phyloP scores from a whole-genome alignment of 2,329 filamentous ascomycete genomes.

The Epichloe sibirici region DNA sequence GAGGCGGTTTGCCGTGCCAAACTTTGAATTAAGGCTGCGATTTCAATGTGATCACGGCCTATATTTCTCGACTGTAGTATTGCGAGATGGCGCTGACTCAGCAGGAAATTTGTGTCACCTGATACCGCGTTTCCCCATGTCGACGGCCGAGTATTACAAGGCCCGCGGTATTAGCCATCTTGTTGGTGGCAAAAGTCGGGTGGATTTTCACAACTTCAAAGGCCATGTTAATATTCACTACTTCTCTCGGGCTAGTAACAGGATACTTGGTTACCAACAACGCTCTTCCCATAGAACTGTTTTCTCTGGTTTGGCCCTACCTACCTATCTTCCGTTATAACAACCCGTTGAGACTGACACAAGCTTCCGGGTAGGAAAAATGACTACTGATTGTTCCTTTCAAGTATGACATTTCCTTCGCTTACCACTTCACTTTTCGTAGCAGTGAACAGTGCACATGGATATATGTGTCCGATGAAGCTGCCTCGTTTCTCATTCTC shows the following conservation, averaged over 20 bases:
- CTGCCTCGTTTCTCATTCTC: neutral
- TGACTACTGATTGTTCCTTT: slow-evolving; percentile 33
- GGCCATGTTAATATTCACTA: slow-evolving; percentile 10
- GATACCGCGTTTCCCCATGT: neutral
- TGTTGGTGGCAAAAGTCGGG: neutral
- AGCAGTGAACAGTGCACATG: neutral
- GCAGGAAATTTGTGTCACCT: slow-evolving; percentile 1
- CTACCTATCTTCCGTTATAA: slow-evolving; percentile 1
- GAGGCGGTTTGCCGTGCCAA: neutral
- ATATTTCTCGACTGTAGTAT: neutral
- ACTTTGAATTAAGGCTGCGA: neutral
- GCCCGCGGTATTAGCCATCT: neutral
- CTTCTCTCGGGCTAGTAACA: slow-evolving; percentile 17
- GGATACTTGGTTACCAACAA: slow-evolving; percentile 19
- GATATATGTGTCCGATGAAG: neutral
- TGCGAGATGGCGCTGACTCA: slow-evolving; percentile 1
- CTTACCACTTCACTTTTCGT: neutral
- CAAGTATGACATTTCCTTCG: slow-evolving; percentile 23
- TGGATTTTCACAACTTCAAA: slow-evolving; percentile 20
- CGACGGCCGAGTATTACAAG: neutral
- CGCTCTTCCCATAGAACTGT: slow-evolving; percentile 9
- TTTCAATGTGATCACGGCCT: neutral
- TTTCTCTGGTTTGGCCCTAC: neutral
- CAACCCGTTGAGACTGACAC: neutral
- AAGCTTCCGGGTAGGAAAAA: slow-evolving; percentile 16